Evolutionary conservation across 2,329 filamentous ascomycete genomes (phyloP), one percentile per base, ranked within the genome.

Genomic region (Pyrenophora graminea): DNA sequence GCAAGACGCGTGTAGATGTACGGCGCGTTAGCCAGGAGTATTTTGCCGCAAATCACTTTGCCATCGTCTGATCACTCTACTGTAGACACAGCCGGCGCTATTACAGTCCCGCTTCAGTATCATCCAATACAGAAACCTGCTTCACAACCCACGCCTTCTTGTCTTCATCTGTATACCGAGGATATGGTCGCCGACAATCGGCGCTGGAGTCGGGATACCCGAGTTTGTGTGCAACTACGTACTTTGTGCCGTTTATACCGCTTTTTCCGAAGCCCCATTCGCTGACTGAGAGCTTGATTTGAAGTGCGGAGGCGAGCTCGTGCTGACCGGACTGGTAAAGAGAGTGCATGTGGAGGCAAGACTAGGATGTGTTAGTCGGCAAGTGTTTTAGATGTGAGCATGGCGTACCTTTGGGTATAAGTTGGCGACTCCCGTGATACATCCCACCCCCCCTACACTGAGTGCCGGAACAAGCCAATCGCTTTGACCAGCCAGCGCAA

Each of bases 401-500:
- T 3, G 1, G 37, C 56, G 42, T 67, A 66, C 71, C 63, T 78
- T 79, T 7, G 84, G 84, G 59, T 82, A 85, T 2, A 87, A 74
- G 56, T 88, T 87, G 21, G 79, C 85, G 55, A 87, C 82, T 3
- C 83, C 85, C 0, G 84, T 82, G 42, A 88, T 83, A 57, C 80
- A 83, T 8, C 85, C 85, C 2, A 80, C 78, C 25, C 80, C 82
- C 13, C 85, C 85, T 6, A 81, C 80, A 1, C 79, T 78, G 30
- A 88, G 68, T 0, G 82, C 83, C 2, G 82, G 83, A 41, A 88
- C 74, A 19, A 77, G 52, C 72, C 74, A 76, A 56, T 77, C 72
- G 59, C 74, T 72, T 66, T 77, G 75, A 4, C 76, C 76, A 27
- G 74, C 72, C 7, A 77, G 59, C 3, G 73, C 72, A 19, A 66